phyloP scores from a whole-genome alignment of 2,329 filamentous ascomycete genomes.

The Stachybotrys chlorohalonatus region DNA sequence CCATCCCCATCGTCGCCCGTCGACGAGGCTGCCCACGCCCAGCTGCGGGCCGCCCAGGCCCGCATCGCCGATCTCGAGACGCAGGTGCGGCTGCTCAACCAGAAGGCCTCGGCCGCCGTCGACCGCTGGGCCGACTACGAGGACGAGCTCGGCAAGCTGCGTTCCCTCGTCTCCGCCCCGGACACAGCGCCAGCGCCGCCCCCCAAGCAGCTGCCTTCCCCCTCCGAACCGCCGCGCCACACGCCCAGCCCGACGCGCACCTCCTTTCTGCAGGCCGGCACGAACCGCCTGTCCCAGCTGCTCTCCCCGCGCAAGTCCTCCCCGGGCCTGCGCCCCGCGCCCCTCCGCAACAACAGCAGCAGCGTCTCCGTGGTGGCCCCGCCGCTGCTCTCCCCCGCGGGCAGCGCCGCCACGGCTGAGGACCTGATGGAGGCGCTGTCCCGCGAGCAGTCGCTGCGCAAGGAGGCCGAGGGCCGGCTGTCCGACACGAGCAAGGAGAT shows the following conservation, averaged over 20 bases:
- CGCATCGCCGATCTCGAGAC: constrained; percentile 61
- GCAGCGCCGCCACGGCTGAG: constrained; percentile 20
- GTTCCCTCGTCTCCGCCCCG: constrained; percentile 24
- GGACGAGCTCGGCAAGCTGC: constrained; percentile 59
- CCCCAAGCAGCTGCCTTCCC: constrained; percentile 9
- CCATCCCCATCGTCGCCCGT: constrained; percentile 9
- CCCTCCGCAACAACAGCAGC: constrained; percentile 10
- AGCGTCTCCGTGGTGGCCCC: constrained; percentile 5
- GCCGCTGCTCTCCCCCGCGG: constrained; percentile 10
- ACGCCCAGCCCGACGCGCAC: constrained; percentile 23
- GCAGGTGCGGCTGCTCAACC: constrained; percentile 60
- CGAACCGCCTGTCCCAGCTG: constrained; percentile 35
- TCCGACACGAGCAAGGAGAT: constrained; percentile 59
- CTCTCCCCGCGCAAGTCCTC: constrained; percentile 38
- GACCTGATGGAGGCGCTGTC: constrained; percentile 56
- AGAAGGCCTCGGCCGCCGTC: constrained; percentile 58
- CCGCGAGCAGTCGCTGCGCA: constrained; percentile 57
- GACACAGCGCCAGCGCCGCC: constrained; percentile 5
- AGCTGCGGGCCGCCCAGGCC: constrained; percentile 45
- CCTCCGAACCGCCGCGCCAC: constrained; percentile 11
- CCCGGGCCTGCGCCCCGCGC: constrained; percentile 12
- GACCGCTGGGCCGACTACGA: constrained; percentile 71
- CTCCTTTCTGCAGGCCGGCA: constrained; percentile 37
- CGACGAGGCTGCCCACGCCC: constrained; percentile 24
- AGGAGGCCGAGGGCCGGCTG: constrained; percentile 59